Base-by-base conservation (phyloP, 192 early-diverging fungal species). In the Jimgerdemannia lactiflua region DNA sequence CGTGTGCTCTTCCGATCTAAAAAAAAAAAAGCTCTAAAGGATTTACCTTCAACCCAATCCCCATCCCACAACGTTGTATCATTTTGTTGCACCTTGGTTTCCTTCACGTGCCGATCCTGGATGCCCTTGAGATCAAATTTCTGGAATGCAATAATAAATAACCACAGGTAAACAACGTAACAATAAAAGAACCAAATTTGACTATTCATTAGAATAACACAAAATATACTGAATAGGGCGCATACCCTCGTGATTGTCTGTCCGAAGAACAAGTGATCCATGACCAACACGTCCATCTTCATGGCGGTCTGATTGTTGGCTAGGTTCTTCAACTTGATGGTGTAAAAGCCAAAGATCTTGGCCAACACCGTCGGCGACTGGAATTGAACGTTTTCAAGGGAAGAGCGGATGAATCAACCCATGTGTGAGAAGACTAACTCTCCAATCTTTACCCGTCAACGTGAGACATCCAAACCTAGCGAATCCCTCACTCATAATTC, bases 201-300 rank as follows among this genome's bases (percentile, higher is more conserved):
- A 70, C 19, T 41, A 64, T 65, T 70, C 40, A 64, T 75, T 44
- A 75, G 59, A 68, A 68, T 19, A 67, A 64, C 39, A 39, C 42
- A 64, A 65, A 65, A 59, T 39, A 59, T 9, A 42, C 6, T 44
- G 14, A 41, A 19, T 39, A 29, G 29, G 29, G 64, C 74, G 42
- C 75, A 66, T 86, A 92, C 91, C 69, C 84, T 80, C 8, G 85
- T 85, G 71, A 95, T 91, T 39, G 84, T 89, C 74, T 87, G 80
- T 42, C 92, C 88, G 75, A 87, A 96, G 75, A 95, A 98, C 43
- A 98, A 80, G 74, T 98, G 96, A 77, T 98, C 96, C 96, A 97
- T 97, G 18, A 98, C 95, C 39, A 97, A 82, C 4, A 97, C 88
- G 77, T 95, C 95, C 80, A 98, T 92, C 41, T 94, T 93, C 71